These are phyloP conservation scores for Mycena vitilis DNA, from an alignment of 768 basidiomycete species.

Conservation along the genomic window DNA sequence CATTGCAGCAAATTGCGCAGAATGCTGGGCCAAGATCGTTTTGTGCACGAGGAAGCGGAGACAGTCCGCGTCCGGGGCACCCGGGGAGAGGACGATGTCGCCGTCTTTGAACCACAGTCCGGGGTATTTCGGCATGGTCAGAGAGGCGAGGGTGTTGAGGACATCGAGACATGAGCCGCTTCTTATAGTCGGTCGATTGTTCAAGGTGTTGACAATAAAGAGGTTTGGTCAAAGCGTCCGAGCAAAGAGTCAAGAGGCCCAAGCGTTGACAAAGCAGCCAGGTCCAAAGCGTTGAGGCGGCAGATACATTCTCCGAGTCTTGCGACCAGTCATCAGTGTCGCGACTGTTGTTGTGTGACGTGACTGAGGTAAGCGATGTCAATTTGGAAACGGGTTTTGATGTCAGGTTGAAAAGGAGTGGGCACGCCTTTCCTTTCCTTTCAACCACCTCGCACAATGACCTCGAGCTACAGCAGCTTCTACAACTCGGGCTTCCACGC, in stretches of 20 bases:
- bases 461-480: constrained; percentile 28
- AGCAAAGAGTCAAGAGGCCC: no score
- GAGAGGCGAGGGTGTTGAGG: no score
- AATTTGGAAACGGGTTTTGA: constrained; percentile 17
- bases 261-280: no score
- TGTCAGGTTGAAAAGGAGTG: constrained; percentile 20
- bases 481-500: constrained; percentile 21
- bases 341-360: constrained; percentile 17
- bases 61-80: background rate
- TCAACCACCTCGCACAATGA: constrained; percentile 12
- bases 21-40: background rate
- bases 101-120: constrained; percentile 11
- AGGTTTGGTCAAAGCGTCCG: background rate
- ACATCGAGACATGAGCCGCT: background rate
- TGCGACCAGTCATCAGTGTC: no score
- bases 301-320: no score
- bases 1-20: background rate
- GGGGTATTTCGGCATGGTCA: constrained; percentile 4
- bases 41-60: constrained; percentile 5
- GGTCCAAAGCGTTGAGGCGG: no score
- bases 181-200: background rate
- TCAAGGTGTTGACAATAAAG: background rate
- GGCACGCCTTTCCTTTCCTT: background rate
- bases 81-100: constrained; percentile 11
- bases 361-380: background rate